Percentiles rank a stretch among this genome's conserved stretches.
These are phyloP conservation scores for Thermothelomyces thermophilus DNA, from an alignment of 2,329 filamentous ascomycete species.

Conservation along the genomic window DNA sequence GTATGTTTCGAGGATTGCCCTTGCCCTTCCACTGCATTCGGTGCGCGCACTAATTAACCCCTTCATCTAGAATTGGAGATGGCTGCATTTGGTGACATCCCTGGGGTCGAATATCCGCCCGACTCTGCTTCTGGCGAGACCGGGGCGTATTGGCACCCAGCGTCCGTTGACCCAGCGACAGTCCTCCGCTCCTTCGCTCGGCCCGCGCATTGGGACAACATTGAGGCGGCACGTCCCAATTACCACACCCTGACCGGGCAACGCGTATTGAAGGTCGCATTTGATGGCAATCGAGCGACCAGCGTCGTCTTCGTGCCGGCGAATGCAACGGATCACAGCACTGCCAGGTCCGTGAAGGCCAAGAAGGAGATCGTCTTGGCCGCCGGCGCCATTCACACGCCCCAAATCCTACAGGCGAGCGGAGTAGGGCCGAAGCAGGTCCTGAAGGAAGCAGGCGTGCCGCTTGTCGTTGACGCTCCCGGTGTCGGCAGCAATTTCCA, in stretches of 20 bases:
- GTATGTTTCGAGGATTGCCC: no score
- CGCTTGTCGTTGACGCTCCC: slow-evolving; percentile 47
- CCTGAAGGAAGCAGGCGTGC: slow-evolving; percentile 37
- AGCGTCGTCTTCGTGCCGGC: slow-evolving; percentile 22
- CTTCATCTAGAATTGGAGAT: slow-evolving; percentile 20
- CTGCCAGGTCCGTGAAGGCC: slow-evolving; percentile 18
- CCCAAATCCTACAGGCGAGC: slow-evolving; percentile 37
- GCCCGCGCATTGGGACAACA: slow-evolving; percentile 22
- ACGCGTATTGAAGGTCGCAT: slow-evolving; percentile 35
- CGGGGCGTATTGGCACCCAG: slow-evolving; percentile 27
- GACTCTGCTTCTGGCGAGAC: slow-evolving; percentile 26
- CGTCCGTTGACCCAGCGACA: slow-evolving; percentile 14
- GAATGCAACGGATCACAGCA: slow-evolving; percentile 13
- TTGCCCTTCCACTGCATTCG: no score
- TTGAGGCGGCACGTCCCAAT: slow-evolving; percentile 14
- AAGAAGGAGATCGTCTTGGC: slow-evolving; percentile 36
- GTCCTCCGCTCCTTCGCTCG: slow-evolving; percentile 19
- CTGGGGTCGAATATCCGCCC: slow-evolving; percentile 24
- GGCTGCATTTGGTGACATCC: slow-evolving; percentile 30
- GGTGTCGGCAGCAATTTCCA: slow-evolving; percentile 50
- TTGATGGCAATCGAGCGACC: slow-evolving; percentile 30
- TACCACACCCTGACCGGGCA: slow-evolving; percentile 24
- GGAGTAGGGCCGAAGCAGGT: slow-evolving; percentile 34
- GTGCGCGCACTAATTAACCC: no score
- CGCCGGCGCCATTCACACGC: slow-evolving; percentile 37